Conservation (phyloP, 2,329 filamentous ascomycete genomes). For the Purpureocillium lavendulum region DNA sequence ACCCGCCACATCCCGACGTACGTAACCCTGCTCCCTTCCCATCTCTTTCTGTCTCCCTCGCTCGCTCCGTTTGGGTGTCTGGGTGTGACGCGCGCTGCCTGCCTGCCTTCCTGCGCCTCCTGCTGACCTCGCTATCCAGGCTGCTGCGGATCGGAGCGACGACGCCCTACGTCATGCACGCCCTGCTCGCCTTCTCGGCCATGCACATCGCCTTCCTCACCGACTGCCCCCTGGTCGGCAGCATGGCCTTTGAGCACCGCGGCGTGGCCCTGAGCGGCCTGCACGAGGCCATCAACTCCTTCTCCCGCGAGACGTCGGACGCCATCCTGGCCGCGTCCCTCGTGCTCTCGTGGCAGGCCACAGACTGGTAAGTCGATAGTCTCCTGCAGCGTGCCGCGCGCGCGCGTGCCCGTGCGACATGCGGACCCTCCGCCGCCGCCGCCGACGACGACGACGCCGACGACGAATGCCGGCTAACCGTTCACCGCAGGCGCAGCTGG, state of each 20-base stretch:
- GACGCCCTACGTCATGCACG: slow-evolving; percentile 87
- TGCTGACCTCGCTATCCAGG: slow-evolving; percentile 7
- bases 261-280: slow-evolving; percentile 79
- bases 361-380: slow-evolving; percentile 68
- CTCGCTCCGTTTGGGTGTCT: too few species aligned
- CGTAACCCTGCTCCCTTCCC: too few species aligned
- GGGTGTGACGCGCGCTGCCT: too few species aligned
- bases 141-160: slow-evolving; percentile 68
- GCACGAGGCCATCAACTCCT: slow-evolving; percentile 76
- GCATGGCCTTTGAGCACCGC: slow-evolving; percentile 83
- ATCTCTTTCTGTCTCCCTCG: too few species aligned
- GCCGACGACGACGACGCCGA: too few species aligned
- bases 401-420: too few species aligned
- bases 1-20: slow-evolving; percentile 87
- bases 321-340: slow-evolving; percentile 87
- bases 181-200: slow-evolving; percentile 86
- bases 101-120: too few species aligned
- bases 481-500: slow-evolving; percentile 70
- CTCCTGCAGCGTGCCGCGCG: slow-evolving; percentile 1
- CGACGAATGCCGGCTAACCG: slow-evolving; percentile 11
- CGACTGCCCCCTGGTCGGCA: slow-evolving; percentile 74
- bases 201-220: slow-evolving; percentile 88
- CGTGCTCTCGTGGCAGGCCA: slow-evolving; percentile 90
- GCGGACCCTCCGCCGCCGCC: too few species aligned
- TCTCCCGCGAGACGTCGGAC: slow-evolving; percentile 81